A percentile compares a stretch with the other conserved stretches of the same genome.
These are phyloP conservation scores for Fraxinus sp. DNA, from an alignment of 305 asterid species.

Conservation along the genomic window DNA sequence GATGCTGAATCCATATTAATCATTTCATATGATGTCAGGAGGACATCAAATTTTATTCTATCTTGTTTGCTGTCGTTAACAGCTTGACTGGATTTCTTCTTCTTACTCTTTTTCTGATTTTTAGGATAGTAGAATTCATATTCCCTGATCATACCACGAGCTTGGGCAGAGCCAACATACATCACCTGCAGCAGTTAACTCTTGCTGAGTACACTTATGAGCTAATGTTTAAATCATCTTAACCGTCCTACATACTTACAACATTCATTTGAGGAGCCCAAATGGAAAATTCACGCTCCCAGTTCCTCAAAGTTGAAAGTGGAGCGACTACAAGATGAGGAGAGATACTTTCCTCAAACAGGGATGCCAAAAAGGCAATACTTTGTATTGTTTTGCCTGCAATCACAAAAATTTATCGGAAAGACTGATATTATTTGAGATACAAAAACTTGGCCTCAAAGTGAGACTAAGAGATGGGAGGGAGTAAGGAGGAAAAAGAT, in stretches of 20 bases:
- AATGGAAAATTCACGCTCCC: constrained; percentile 98
- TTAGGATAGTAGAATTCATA: constrained; percentile 86
- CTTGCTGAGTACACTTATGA: constrained; percentile 28
- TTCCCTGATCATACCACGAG: constrained; percentile 76
- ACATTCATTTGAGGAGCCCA: constrained; percentile 99
- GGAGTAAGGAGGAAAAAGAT: constrained; percentile 2
- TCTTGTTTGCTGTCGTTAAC: constrained; percentile 76
- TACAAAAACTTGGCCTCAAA: constrained; percentile 9
- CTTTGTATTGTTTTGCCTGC: constrained; percentile 98
- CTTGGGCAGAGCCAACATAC: constrained; percentile 85
- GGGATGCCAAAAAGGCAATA: constrained; percentile 91
- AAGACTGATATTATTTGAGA: constrained; percentile 16
- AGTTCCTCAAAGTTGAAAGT: constrained; percentile 91
- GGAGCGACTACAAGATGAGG: constrained; percentile 98
- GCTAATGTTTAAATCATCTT: constrained; percentile 20
- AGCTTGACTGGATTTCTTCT: constrained; percentile 68
- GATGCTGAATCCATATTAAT: constrained; percentile 78
- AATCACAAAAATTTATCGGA: constrained; percentile 28
- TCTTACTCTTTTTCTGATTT: constrained; percentile 65
- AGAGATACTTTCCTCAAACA: constrained; percentile 63
- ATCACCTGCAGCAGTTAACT: constrained; percentile 64
- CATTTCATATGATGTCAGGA: constrained; percentile 94
- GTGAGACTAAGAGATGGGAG: constrained; percentile 3
- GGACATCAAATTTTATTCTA: constrained; percentile 94
- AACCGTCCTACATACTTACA: constrained; percentile 51